phyloP scores from a whole-genome alignment of 352 stramenopile genomes.

The Phytophthora pseudosyringae region DNA sequence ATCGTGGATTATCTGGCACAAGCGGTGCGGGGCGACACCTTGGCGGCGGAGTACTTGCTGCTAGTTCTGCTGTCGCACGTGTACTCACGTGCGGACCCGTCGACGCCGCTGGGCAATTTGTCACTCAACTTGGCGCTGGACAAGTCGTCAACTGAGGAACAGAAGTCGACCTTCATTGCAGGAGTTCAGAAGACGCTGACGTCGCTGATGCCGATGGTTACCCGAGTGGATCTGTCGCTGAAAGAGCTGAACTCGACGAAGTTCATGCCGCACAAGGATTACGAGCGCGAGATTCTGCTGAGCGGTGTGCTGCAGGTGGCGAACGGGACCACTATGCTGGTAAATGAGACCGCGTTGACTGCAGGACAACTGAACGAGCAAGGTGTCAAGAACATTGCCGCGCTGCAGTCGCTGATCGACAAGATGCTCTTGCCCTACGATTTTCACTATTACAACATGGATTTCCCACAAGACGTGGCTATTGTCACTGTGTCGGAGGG shows the following conservation, averaged over 20 bases:
- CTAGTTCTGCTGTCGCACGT: conserved; percentile 77
- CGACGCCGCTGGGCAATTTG: conserved; percentile 74
- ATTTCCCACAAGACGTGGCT: conserved; percentile 80
- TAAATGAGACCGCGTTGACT: conserved; percentile 74
- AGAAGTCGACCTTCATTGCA: conserved; percentile 29
- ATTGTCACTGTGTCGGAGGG: conserved; percentile 72
- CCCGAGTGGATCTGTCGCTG: conserved; percentile 65
- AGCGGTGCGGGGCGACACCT: conserved; percentile 45
- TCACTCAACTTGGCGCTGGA: conserved; percentile 69
- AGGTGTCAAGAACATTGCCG: conserved; percentile 76
- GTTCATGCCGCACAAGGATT: conserved; percentile 83
- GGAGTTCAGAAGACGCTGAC: conserved; percentile 40
- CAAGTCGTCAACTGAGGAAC: conserved; percentile 21
- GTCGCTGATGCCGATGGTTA: conserved; percentile 62
- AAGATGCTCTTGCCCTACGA: conserved; percentile 87
- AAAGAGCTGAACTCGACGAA: conserved; percentile 59
- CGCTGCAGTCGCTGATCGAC: conserved; percentile 70
- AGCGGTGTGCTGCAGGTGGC: conserved; percentile 67
- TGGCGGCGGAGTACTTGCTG: conserved; percentile 77
- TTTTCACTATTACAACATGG: conserved; percentile 87
- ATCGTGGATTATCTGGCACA: conserved; percentile 56
- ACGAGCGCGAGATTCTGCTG: conserved; percentile 65
- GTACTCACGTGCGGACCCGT: conserved; percentile 64
- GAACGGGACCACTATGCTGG: conserved; percentile 66
- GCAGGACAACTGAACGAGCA: conserved; percentile 72